Evolutionary conservation across 129 eudicot species (phyloP).

Genomic region (Sambucus nigra): DNA sequence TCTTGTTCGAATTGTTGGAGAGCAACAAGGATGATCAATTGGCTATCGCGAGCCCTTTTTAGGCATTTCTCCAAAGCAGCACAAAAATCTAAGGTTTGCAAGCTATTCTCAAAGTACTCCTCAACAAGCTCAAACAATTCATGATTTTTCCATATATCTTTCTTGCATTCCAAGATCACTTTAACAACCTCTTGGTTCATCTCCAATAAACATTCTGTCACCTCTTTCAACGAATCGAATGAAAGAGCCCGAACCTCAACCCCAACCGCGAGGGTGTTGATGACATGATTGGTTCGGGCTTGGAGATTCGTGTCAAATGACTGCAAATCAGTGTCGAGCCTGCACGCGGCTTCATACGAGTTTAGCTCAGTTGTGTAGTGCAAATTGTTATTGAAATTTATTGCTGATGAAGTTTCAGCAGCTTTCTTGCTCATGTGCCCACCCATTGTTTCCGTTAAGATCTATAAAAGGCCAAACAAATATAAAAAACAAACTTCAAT

Average conservation of each 20-base stretch:
- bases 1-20: constrained; percentile 75
- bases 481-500: not conserved
- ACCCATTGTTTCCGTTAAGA: constrained; percentile 49
- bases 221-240: constrained; percentile 64
- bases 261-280: constrained; percentile 58
- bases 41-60: constrained; percentile 60
- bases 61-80: constrained; percentile 79
- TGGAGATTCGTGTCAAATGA: constrained; percentile 61
- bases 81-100: constrained; percentile 73
- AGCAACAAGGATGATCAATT: constrained; percentile 56
- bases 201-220: constrained; percentile 59
- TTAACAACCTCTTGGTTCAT: constrained; percentile 83
- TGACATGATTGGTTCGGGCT: constrained; percentile 61
- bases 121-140: constrained; percentile 75
- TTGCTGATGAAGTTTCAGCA: constrained; percentile 37
- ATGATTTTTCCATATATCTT: constrained; percentile 67
- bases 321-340: constrained; percentile 55
- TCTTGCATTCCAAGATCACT: constrained; percentile 66
- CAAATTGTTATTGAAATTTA: constrained; percentile 36
- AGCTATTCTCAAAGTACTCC: constrained; percentile 75
- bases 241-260: constrained; percentile 82
- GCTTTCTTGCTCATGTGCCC: constrained; percentile 69
- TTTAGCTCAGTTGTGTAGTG: constrained; percentile 48
- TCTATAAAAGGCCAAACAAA: not conserved
- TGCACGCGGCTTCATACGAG: constrained; percentile 75